Base-by-base conservation (phyloP, 2,329 filamentous ascomycete species). In the Colletotrichum endophyticum region DNA sequence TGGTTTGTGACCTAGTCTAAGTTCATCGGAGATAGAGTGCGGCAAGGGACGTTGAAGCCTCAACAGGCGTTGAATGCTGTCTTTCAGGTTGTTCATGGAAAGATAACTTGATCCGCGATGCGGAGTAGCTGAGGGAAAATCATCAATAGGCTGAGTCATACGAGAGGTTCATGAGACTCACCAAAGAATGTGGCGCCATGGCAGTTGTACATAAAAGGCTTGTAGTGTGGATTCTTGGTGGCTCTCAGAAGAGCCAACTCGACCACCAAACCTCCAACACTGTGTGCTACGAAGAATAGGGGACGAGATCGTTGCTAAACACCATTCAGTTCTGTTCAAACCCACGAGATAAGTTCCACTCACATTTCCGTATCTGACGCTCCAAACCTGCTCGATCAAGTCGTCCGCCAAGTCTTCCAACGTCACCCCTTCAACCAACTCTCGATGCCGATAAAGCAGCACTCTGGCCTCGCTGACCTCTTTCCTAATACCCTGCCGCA, bases 31-130 rank as follows among this genome's bases (percentile, higher is more conserved):
- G 4, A 93, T 84, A 0, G 88, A 88, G 3, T 81, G 80, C 0
- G 91, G 91, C 8, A 92, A 83, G 0, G 90, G 87, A 16, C 84
- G 81, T 12, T 90, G 86, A 0, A 93, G 83, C 57, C 88, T 87
- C 8, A 93, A 85, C 7, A 92, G 80, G 5, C 82, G 83, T 66
- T 88, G 87, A 32, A 93, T 91, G 79, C 90, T 91, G 19, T 86
- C 81, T 13, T 88, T 87, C n/a, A 93, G 86, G 59, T 88, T 88
- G 0, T 86, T 86, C 85, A 91, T 91, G 3, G 91, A 91, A 78
- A 93, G 86, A 79, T 93, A 93, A 59, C 89, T 92, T 0, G 91
- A 93, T 4, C 92, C 92, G 22, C 91, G 90, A 78, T 93, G 92
- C 0, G 92, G 92, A 1, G 91, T 91, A 22, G 87, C 89, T 91